These are phyloP conservation scores for Globisporangium parvum DNA, from an alignment of 352 stramenopile species.

Conservation along the genomic window DNA sequence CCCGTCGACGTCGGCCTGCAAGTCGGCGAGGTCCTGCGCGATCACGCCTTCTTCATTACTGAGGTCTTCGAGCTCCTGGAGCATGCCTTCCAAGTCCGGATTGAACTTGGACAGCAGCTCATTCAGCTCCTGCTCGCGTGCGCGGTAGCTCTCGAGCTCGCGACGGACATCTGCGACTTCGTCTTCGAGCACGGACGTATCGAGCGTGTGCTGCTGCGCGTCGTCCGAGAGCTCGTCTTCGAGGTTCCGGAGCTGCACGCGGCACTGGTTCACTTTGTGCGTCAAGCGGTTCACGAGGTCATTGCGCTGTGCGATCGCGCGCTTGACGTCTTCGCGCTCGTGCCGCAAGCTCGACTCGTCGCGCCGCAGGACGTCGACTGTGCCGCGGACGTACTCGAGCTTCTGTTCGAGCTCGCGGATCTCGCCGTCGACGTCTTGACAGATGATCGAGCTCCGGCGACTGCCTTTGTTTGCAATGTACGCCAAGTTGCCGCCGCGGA, in stretches of 20 bases:
- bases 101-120: slow-evolving; percentile 54
- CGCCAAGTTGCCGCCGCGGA: slow-evolving; percentile 66
- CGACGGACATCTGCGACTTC: slow-evolving; percentile 43
- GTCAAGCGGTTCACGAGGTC: slow-evolving; percentile 56
- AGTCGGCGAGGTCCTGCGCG: slow-evolving; percentile 38
- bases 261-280: slow-evolving; percentile 44
- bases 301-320: slow-evolving; percentile 37
- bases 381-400: slow-evolving; percentile 40
- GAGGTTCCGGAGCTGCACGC: slow-evolving; percentile 47
- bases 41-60: slow-evolving; percentile 44
- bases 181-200: slow-evolving; percentile 73
- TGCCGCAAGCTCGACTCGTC: slow-evolving; percentile 42
- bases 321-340: slow-evolving; percentile 35
- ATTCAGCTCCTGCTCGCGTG: slow-evolving; percentile 48
- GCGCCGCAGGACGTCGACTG: slow-evolving; percentile 38
- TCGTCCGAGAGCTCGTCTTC: slow-evolving; percentile 69
- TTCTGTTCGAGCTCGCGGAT: slow-evolving; percentile 51
- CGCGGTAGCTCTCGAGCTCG: slow-evolving; percentile 35
- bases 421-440: slow-evolving; percentile 61
- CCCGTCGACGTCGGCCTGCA: slow-evolving; percentile 52
- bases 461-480: slow-evolving; percentile 76
- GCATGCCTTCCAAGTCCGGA: slow-evolving; percentile 54
- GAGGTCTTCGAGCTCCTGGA: slow-evolving; percentile 54
- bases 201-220: slow-evolving; percentile 52
- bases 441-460: slow-evolving; percentile 63